A percentile compares a stretch with the other conserved stretches of the same genome.
phyloP scores from a whole-genome alignment of 2,329 filamentous ascomycete genomes.

The Botrytis byssoidea region DNA sequence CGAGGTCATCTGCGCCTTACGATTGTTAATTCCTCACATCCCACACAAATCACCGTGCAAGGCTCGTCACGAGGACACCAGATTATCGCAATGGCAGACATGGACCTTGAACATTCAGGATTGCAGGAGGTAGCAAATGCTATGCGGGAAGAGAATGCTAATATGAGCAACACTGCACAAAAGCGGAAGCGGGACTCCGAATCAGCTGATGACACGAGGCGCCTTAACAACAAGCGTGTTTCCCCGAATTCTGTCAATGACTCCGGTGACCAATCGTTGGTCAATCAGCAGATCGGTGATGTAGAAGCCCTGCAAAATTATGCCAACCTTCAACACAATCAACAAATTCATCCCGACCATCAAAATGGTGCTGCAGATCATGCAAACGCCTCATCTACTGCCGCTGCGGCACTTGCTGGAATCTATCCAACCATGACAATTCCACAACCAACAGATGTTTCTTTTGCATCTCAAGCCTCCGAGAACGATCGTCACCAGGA shows the following conservation, averaged over 20 bases:
- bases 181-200: slow-evolving; percentile 41
- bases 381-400: slow-evolving; percentile 52
- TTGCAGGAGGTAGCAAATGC: slow-evolving; percentile 41
- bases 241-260: slow-evolving; percentile 37
- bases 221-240: slow-evolving; percentile 38
- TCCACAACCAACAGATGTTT: slow-evolving; percentile 53
- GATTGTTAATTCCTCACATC: slow-evolving; percentile 18
- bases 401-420: slow-evolving; percentile 49
- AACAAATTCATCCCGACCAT: slow-evolving; percentile 45
- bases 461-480: slow-evolving; percentile 47
- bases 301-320: slow-evolving; percentile 40
- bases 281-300: slow-evolving; percentile 33
- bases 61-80: slow-evolving; percentile 29
- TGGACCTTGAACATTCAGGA: slow-evolving; percentile 40
- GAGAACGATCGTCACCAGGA: slow-evolving; percentile 42
- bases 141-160: slow-evolving; percentile 37
- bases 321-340: slow-evolving; percentile 46
- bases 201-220: slow-evolving; percentile 40
- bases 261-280: slow-evolving; percentile 26
- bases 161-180: slow-evolving; percentile 30
- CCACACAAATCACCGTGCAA: slow-evolving; percentile 36
- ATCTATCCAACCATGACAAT: slow-evolving; percentile 54
- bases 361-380: slow-evolving; percentile 53
- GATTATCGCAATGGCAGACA: slow-evolving; percentile 37
- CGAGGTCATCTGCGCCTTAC: slow-evolving; percentile 39